Percentiles rank a stretch among this genome's conserved stretches.
phyloP scores from a whole-genome alignment of 768 basidiomycete species.

The Xanthoconium purpureum region DNA sequence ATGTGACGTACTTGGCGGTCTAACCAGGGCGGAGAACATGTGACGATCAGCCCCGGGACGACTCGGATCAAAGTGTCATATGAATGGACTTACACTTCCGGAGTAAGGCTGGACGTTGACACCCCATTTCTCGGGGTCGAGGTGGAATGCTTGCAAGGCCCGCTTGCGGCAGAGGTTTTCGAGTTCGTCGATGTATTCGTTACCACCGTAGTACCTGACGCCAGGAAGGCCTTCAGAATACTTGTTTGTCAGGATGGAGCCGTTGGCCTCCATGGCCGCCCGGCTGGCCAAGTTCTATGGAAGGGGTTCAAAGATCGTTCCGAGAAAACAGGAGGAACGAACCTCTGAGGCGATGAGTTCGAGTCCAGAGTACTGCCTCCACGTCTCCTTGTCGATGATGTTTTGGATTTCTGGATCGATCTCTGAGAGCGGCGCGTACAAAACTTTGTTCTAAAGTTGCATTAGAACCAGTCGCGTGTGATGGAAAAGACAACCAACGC shows the following conservation, averaged over 20 bases:
- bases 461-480: neutral
- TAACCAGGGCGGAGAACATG: constrained; percentile 28
- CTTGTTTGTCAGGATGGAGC: constrained; percentile 98
- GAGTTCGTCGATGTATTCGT: constrained; percentile 96
- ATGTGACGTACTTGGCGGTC: constrained; percentile 78
- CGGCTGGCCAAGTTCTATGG: constrained; percentile 89
- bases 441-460: constrained; percentile 72
- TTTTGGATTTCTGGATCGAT: constrained; percentile 94
- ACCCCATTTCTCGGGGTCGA: constrained; percentile 91
- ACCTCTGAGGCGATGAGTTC: constrained; percentile 99
- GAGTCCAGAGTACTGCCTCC: constrained; percentile 95
- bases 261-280: constrained; percentile 97
- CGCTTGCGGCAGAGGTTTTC: constrained; percentile 93
- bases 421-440: constrained; percentile 87
- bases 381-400: constrained; percentile 98
- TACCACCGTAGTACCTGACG: constrained; percentile 96
- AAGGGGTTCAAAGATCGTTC: neutral
- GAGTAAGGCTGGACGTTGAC: constrained; percentile 99
- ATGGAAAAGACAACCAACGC: constrained; percentile 23
- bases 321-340: constrained; percentile 11
- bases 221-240: constrained; percentile 99
- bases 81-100: constrained; percentile 62
- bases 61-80: neutral
- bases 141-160: constrained; percentile 93
- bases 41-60: constrained; percentile 10